phyloP scores from a whole-genome alignment of 169 alveolate genomes.

The Eimeria maxima region DNA sequence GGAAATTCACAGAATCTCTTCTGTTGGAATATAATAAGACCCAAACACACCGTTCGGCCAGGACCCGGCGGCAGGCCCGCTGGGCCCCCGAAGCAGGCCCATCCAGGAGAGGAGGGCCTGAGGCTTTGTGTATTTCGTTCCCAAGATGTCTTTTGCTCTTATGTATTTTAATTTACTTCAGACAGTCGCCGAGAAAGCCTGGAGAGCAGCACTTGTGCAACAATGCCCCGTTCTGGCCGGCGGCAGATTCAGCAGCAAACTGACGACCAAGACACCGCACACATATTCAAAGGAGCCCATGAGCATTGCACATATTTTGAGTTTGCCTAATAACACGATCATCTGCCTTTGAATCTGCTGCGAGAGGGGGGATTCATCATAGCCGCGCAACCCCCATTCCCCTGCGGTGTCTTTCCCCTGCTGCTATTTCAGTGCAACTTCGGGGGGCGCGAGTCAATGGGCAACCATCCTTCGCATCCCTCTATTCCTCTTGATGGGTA shows the following conservation, averaged over 20 bases:
- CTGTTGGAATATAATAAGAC: not conserved
- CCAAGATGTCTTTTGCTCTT: not conserved
- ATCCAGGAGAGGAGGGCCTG: not conserved
- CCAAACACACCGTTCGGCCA: not conserved
- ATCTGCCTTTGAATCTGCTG: not conserved
- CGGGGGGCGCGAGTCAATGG: slow-evolving; percentile 37
- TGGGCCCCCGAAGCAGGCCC: slow-evolving; percentile 78
- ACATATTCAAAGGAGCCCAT: not conserved
- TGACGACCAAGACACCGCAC: not conserved
- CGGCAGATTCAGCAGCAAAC: slow-evolving; percentile 18
- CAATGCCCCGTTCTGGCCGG: not conserved
- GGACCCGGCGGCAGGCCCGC: slow-evolving; percentile 5
- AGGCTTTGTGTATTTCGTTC: not conserved
- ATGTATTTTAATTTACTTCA: not conserved
- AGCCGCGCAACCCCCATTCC: not conserved
- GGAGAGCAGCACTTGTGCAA: slow-evolving; percentile 16
- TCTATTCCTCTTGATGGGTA: slow-evolving; percentile 62
- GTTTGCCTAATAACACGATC: not conserved
- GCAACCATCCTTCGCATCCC: slow-evolving; percentile 66
- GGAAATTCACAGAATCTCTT: not conserved
- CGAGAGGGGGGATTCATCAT: not conserved
- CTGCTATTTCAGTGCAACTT: not conserved
- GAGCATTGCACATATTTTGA: not conserved
- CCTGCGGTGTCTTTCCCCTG: slow-evolving; percentile 11
- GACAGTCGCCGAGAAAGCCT: not conserved